Percentiles rank a stretch among this genome's conserved stretches.
Evolutionary conservation across 805 yeast genomes (phyloP).

Genomic region (Candida nitratophila): DNA sequence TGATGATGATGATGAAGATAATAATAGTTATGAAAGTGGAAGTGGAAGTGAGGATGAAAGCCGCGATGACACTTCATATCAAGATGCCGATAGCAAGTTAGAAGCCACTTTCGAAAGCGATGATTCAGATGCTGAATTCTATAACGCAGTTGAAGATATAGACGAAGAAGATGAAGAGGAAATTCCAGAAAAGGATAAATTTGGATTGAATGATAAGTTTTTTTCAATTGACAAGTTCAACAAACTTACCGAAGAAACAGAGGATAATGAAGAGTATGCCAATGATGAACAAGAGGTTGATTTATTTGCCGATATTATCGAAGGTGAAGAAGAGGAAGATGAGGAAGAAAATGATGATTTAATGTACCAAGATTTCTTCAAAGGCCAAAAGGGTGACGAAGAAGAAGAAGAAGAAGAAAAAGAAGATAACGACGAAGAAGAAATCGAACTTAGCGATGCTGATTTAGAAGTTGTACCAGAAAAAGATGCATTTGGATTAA

Average conservation of each 20-base stretch:
- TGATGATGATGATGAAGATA: constrained; percentile 17
- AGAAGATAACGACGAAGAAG: constrained; percentile 6
- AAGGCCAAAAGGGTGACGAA: constrained; percentile 4
- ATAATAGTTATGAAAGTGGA: constrained; percentile 19
- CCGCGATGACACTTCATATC: constrained; percentile 9
- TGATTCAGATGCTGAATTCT: constrained; percentile 21
- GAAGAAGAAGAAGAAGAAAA: constrained; percentile 4
- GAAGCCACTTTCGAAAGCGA: constrained; percentile 16
- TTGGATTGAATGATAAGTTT: constrained; percentile 67
- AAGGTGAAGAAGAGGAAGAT: constrained; percentile 12
- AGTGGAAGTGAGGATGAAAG: constrained; percentile 9
- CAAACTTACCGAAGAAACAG: constrained; percentile 43
- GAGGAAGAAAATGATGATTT: too few relatives aligned
- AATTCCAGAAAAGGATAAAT: constrained; percentile 32
- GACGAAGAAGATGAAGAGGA: constrained; percentile 23
- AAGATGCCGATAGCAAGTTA: constrained; percentile 19
- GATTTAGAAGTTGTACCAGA: constrained; percentile 19
- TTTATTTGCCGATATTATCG: constrained; percentile 16
- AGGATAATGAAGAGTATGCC: constrained; percentile 20
- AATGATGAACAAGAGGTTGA: constrained; percentile 22
- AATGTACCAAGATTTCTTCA: constrained; percentile 8
- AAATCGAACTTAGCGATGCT: constrained; percentile 5
- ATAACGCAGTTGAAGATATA: constrained; percentile 22
- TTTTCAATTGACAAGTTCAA: constrained; percentile 75
- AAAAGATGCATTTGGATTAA: constrained; percentile 58